Conservation (phyloP, 179 eudicot species). For the Silene noctiflora region DNA sequence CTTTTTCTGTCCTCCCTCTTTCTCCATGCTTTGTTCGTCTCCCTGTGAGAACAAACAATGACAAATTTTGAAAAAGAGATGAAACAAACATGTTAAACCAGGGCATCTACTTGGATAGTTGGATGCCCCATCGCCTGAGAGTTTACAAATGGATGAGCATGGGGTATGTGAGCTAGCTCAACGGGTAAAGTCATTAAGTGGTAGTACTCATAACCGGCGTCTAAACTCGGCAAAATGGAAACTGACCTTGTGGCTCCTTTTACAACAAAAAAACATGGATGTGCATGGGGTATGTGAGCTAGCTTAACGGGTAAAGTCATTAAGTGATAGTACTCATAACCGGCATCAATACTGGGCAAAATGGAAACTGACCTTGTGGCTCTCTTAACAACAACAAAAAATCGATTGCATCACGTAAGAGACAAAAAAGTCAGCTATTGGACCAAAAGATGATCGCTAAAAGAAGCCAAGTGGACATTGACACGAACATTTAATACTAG, state of each 20-base stretch:
- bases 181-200: too few relatives aligned
- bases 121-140: neutral
- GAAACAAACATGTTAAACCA: neutral
- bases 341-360: too few relatives aligned
- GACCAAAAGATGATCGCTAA: too few relatives aligned
- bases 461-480: neutral
- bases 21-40: conserved; percentile 52
- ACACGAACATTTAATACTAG: neutral
- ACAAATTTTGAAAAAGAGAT: neutral
- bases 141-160: neutral
- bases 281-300: neutral
- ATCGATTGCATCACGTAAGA: too few relatives aligned
- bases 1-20: conserved; percentile 55
- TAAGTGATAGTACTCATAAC: too few relatives aligned
- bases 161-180: neutral
- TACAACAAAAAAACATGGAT: neutral
- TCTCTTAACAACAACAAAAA: too few relatives aligned
- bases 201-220: too few relatives aligned
- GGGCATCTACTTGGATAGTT: neutral
- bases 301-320: too few relatives aligned
- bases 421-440: too few relatives aligned
- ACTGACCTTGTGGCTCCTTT: neutral
- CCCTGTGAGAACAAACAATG: conserved; percentile 36
- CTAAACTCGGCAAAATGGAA: too few relatives aligned
- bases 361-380: too few relatives aligned